Evolutionary conservation across 1,284 basidiomycete species (phyloP), one percentile per base, ranked within the genome.

Genomic region (Fomes fomentarius): DNA sequence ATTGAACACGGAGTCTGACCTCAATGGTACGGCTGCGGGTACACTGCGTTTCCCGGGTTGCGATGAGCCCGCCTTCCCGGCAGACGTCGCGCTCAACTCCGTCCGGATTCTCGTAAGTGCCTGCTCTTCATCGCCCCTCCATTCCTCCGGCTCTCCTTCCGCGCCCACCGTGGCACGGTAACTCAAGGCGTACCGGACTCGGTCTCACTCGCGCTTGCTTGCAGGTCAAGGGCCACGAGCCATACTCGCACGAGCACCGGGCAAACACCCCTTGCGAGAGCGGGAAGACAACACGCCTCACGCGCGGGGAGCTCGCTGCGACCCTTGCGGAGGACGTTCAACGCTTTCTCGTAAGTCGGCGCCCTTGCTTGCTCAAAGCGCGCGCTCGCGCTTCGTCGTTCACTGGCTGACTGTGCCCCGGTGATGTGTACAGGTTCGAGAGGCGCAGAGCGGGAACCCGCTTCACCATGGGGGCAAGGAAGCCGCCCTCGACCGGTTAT

Each of bases 181-280:
- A n/a, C n/a, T n/a, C n/a, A n/a, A n/a, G n/a, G n/a, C n/a, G n/a
- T n/a, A n/a, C n/a, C n/a, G n/a, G n/a, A n/a, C n/a, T n/a, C n/a
- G n/a, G n/a, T n/a, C n/a, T n/a, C n/a, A n/a, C n/a, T n/a, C n/a
- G n/a, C n/a, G n/a, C n/a, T n/a, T n/a, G n/a, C n/a, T n/a, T n/a
- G n/a, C 33, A 50, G 48, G 31, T 50, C 40, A 19, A 33, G 39
- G 40, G 25, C 12, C 39, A 34, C 25, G 31, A 41, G 33, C 48
- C 21, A 22, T 43, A 50, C 24, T 40, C 21, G n/a, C 37, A 50
- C 24, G 48, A 42, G 10, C 48, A 26, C 40, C 48, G 43, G 33
- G 31, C 33, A 15, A 42, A 33, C 17, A 7, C 43, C 24, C 22
- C 25, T 12, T 31, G 30, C 21, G 28, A n/a, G n/a, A n/a, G 28